phyloP scores from a whole-genome alignment of 495 filamentous ascomycete genomes.

The Tuber umbilicatum region DNA sequence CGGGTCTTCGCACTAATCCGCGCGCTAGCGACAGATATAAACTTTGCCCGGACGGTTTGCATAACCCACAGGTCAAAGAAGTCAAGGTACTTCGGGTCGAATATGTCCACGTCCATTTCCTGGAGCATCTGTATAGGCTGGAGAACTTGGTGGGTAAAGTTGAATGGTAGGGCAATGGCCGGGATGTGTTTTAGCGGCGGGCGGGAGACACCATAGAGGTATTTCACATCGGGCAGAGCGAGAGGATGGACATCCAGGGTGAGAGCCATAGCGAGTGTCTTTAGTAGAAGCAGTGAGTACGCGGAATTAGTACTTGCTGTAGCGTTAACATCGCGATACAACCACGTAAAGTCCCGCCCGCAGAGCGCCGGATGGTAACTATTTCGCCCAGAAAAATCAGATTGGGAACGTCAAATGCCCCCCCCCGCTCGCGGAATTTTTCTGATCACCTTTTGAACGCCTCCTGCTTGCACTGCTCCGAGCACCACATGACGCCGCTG shows the following conservation, averaged over 20 bases:
- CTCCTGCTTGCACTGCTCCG: conserved; percentile 58
- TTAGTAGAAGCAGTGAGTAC: conserved; percentile 66
- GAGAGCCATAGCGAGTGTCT: conserved; percentile 75
- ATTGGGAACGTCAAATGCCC: neutral
- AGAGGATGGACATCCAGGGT: conserved; percentile 79
- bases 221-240: conserved; percentile 75
- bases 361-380: conserved; percentile 83
- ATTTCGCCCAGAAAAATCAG: conserved; percentile 8
- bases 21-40: conserved; percentile 83
- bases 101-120: conserved; percentile 86
- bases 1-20: conserved; percentile 51
- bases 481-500: conserved; percentile 63
- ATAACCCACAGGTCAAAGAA: conserved; percentile 74
- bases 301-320: conserved; percentile 34
- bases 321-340: conserved; percentile 57
- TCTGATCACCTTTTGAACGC: conserved; percentile 51
- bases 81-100: conserved; percentile 55
- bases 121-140: conserved; percentile 76
- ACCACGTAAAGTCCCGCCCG: conserved; percentile 64
- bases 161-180: conserved; percentile 66
- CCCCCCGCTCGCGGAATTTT: neutral
- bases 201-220: conserved; percentile 73
- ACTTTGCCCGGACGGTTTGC: conserved; percentile 89
- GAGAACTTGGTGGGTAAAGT: conserved; percentile 76
- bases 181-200: conserved; percentile 25